These are phyloP conservation scores for Tetrapisispora taiwanensis DNA, from an alignment of 805 yeast genomes.

Conservation along the genomic window DNA sequence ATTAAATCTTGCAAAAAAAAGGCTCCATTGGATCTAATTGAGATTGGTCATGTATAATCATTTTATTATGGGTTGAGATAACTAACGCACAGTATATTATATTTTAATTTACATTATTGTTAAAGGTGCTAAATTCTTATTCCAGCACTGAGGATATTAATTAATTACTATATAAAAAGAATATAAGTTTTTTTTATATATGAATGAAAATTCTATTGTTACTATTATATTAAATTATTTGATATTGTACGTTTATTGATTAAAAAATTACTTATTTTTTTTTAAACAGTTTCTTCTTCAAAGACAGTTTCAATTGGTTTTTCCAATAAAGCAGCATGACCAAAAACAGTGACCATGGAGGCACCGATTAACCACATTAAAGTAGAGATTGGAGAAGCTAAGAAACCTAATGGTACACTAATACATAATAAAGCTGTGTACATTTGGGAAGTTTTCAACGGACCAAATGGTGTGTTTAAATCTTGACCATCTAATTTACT, in stretches of 20 bases:
- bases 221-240: background rate
- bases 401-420: slow-evolving; percentile 69
- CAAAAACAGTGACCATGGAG: slow-evolving; percentile 61
- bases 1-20: too few relatives aligned
- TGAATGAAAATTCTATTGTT: background rate
- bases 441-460: slow-evolving; percentile 65
- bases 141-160: too few relatives aligned
- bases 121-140: too few relatives aligned
- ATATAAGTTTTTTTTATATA: too few relatives aligned
- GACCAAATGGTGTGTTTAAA: slow-evolving; percentile 62
- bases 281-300: slow-evolving; percentile 52
- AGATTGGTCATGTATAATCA: too few relatives aligned
- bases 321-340: slow-evolving; percentile 87
- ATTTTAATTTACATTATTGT: too few relatives aligned
- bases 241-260: background rate
- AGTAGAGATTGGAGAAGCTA: slow-evolving; percentile 84
- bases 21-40: too few relatives aligned
- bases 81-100: too few relatives aligned
- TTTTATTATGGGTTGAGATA: too few relatives aligned
- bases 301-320: slow-evolving; percentile 93
- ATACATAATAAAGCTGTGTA: slow-evolving; percentile 74
- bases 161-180: too few relatives aligned
- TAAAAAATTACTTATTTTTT: background rate
- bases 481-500: slow-evolving; percentile 74
- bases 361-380: slow-evolving; percentile 89